Evolutionary conservation across 2,329 filamentous ascomycete genomes (phyloP).

Genomic region (Cercospora zeae-maydis): DNA sequence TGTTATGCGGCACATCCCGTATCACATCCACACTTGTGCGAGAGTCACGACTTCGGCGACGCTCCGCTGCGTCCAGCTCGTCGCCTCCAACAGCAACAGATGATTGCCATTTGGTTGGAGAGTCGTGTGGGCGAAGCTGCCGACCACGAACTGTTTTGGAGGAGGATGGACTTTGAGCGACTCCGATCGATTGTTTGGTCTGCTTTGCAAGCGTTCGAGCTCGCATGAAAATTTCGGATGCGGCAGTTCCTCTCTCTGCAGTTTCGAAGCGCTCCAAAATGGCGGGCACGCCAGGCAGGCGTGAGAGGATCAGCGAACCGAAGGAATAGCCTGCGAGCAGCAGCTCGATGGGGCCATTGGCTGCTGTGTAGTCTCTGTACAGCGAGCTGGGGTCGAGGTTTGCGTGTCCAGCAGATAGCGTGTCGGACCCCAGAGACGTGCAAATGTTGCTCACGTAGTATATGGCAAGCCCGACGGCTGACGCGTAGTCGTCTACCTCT

Average conservation of each 20-base stretch:
- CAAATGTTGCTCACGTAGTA: constrained; percentile 64
- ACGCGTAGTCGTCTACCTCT: constrained; percentile 77
- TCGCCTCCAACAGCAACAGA: constrained; percentile 43
- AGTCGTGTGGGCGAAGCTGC: neutral
- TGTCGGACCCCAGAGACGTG: neutral
- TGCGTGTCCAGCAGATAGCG: constrained; percentile 1
- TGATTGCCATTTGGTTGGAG: neutral
- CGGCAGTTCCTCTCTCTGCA: constrained; percentile 54
- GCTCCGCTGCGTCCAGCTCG: constrained; percentile 42
- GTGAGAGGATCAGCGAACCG: constrained; percentile 74
- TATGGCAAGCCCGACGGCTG: constrained; percentile 74
- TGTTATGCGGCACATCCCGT: constrained; percentile 38
- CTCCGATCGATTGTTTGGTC: constrained; percentile 46
- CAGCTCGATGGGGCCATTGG: constrained; percentile 30
- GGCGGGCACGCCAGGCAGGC: constrained; percentile 57
- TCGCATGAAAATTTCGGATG: constrained; percentile 66
- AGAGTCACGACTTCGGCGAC: constrained; percentile 43
- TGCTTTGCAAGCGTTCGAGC: constrained; percentile 66
- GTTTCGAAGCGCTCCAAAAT: constrained; percentile 60
- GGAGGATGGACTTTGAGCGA: neutral
- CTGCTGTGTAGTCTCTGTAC: neutral
- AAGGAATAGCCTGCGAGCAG: constrained; percentile 85
- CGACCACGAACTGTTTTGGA: neutral
- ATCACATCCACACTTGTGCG: constrained; percentile 37
- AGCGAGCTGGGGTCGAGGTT: neutral